These are phyloP conservation scores for Macadamia tetraphylla DNA, from an alignment of 164 flowering plant species.

Conservation along the genomic window DNA sequence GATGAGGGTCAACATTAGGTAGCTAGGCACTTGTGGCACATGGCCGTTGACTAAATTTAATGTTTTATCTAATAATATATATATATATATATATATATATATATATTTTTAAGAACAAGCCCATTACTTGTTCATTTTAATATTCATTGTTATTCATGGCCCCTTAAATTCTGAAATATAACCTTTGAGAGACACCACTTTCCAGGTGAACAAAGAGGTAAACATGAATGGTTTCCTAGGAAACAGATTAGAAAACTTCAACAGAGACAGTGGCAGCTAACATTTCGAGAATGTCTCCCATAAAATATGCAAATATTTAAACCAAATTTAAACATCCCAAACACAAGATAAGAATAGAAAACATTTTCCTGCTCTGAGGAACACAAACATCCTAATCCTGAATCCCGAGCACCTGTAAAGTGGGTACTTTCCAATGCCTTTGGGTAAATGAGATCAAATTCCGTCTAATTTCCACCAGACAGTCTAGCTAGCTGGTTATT, in stretches of 20 bases:
- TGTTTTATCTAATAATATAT: neutral
- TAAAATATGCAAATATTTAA: slow-evolving; percentile 4
- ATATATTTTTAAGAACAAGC: too few relatives aligned
- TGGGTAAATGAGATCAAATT: neutral
- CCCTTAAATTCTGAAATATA: too few relatives aligned
- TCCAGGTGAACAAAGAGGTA: neutral
- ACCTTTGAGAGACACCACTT: too few relatives aligned
- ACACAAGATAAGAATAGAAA: neutral
- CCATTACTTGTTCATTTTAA: too few relatives aligned
- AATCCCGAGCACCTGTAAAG: slow-evolving; percentile 9
- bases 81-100: too few relatives aligned
- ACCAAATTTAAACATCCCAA: slow-evolving; percentile 6
- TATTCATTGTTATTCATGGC: too few relatives aligned
- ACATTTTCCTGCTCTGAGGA: slow-evolving; percentile 5
- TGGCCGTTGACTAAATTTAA: too few relatives aligned
- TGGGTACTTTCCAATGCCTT: slow-evolving; percentile 7
- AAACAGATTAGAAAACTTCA: slow-evolving; percentile 11
- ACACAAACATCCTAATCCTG: slow-evolving; percentile 15
- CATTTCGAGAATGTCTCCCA: slow-evolving; percentile 24
- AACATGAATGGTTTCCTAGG: neutral
- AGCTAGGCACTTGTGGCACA: too few relatives aligned
- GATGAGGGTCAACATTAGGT: too few relatives aligned
- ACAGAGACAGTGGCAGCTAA: slow-evolving; percentile 18
- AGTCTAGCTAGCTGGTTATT: neutral
- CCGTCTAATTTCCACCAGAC: slow-evolving; percentile 5